Base-by-base conservation (phyloP, 202 grass and related monocot genomes). In the Carex sylvatica region DNA sequence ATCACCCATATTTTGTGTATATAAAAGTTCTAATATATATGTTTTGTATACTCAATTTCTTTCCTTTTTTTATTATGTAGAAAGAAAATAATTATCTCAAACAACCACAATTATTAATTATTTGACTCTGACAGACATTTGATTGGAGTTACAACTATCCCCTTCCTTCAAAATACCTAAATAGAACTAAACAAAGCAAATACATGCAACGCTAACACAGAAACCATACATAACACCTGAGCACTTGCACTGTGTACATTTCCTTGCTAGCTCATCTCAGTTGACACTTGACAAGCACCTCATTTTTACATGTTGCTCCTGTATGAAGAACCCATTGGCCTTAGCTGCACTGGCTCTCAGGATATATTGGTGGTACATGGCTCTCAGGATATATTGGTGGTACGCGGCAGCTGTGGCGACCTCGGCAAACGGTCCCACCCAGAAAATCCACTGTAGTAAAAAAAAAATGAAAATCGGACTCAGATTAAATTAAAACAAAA, bases 371-470 rank as follows among this genome's bases (percentile, higher is more conserved):
- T n/a, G n/a, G n/a, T n/a, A n/a, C n/a, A n/a, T n/a, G n/a, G 92
- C 92, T 70, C 95, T 88, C 44, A 97, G 82, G 20, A 97, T 82
- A 66, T 78, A 92, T 84, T 97, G 95, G 85, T 97, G 92, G 75
- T 97, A 97, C 0, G 83, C 82, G 9, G 95, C 92, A 44, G 95
- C 95, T 65, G 94, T 91, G 12, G 87, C 92, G 1, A 92, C 92
- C 0, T 92, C 94, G 28, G 91, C 86, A 61, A 97, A 80, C 2
- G 95, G 95, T 0, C 95, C 92, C 81, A 94, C 95, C 92, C 95
- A 97, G 87, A 97, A 97, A 60, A 97, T 97, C 95, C 95, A 97
- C 92, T 97, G 84, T 82, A 90, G 78, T 31, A 8, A 86, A 85
- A 2, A 33, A 33, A 19, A 62, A 20, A 68, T 22, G 79, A 44